Percentiles rank a stretch among this genome's conserved stretches.
These are phyloP conservation scores for Cichorium intybus DNA, from an alignment of 140 eudicot species.

Conservation along the genomic window DNA sequence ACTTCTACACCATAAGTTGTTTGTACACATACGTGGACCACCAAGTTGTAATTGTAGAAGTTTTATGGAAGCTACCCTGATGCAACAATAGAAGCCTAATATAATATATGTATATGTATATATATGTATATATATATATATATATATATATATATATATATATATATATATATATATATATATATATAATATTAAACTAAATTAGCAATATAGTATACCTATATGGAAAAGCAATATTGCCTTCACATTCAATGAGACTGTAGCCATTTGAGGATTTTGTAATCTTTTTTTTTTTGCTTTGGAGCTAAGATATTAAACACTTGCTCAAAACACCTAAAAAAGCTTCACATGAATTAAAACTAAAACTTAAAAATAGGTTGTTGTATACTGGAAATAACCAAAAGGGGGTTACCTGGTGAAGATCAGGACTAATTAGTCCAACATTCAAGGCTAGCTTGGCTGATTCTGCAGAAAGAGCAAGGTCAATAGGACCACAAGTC, in stretches of 20 bases:
- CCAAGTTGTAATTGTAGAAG: conserved; percentile 91
- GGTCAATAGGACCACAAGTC: conserved; percentile 98
- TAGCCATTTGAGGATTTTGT: conserved; percentile 70
- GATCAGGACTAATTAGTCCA: conserved; percentile 98
- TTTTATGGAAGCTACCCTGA: conserved; percentile 99
- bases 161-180: no score
- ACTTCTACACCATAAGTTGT: conserved; percentile 98
- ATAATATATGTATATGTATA: no score
- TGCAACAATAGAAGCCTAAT: conserved; percentile 93
- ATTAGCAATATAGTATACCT: conserved; percentile 48
- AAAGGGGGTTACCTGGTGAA: conserved; percentile 66
- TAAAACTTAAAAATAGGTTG: not conserved
- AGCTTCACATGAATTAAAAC: conserved; percentile 17
- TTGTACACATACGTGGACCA: conserved; percentile 98
- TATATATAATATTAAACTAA: no score
- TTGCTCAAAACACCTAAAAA: conserved; percentile 99
- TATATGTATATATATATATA: no score
- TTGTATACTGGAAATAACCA: not conserved
- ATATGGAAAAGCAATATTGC: conserved; percentile 67
- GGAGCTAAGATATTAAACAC: conserved; percentile 87
- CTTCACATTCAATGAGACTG: conserved; percentile 79
- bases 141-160: no score
- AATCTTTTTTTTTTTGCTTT: conserved; percentile 90
- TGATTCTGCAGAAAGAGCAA: conserved; percentile 97
- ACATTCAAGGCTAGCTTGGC: conserved; percentile 84